Conservation (phyloP, 2,329 filamentous ascomycete genomes). For the Arthrobotrys sinensis region DNA sequence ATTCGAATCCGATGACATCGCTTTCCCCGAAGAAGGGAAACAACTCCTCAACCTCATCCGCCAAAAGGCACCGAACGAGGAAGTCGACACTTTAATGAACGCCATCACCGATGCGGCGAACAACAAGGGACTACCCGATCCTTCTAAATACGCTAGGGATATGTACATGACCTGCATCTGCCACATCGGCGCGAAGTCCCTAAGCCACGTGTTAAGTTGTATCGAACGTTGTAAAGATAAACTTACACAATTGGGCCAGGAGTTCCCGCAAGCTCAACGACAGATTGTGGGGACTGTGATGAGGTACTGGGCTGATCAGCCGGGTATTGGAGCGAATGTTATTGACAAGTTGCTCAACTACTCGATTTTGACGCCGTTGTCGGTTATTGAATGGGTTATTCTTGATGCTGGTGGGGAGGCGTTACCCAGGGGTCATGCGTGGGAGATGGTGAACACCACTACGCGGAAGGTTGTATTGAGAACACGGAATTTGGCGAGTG, state of each 20-base stretch:
- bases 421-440: constrained; percentile 82
- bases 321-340: constrained; percentile 91
- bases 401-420: constrained; percentile 77
- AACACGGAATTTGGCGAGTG: constrained; percentile 82
- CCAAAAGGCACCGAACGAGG: constrained; percentile 86
- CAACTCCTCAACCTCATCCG: constrained; percentile 84
- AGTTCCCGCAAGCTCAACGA: constrained; percentile 81
- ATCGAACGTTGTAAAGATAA: constrained; percentile 95
- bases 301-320: constrained; percentile 92
- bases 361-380: constrained; percentile 87
- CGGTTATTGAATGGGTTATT: constrained; percentile 92
- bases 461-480: constrained; percentile 91
- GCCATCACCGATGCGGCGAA: constrained; percentile 71
- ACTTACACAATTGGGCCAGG: constrained; percentile 82
- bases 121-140: constrained; percentile 75
- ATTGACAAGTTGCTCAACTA: constrained; percentile 98
- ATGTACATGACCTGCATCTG: constrained; percentile 94
- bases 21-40: constrained; percentile 86
- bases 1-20: constrained; percentile 83
- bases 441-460: constrained; percentile 90
- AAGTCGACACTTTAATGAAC: constrained; percentile 85
- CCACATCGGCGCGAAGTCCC: constrained; percentile 92
- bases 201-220: constrained; percentile 94
- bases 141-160: constrained; percentile 88
- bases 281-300: constrained; percentile 94